Evolutionary conservation across 2,329 filamentous ascomycete genomes (phyloP).

Genomic region (Orbilia javanica): DNA sequence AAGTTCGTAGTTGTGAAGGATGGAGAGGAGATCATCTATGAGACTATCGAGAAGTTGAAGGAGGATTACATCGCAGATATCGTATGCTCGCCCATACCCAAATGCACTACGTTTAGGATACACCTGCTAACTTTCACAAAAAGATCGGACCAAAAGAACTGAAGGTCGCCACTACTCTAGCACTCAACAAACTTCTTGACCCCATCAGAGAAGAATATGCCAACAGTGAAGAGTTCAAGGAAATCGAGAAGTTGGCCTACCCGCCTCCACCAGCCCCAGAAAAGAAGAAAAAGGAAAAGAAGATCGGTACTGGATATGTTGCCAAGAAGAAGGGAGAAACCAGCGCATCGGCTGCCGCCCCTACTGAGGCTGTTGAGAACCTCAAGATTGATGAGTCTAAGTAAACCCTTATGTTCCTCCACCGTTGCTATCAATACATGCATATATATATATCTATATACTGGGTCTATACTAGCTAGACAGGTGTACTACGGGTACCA

Average conservation of each 20-base stretch:
- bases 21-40: slow-evolving; percentile 70
- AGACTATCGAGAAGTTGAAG: slow-evolving; percentile 78
- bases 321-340: slow-evolving; percentile 59
- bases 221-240: slow-evolving; percentile 81
- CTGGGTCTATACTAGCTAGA: neutral
- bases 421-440: too few relatives aligned
- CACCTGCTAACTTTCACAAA: slow-evolving; percentile 26
- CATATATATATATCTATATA: slow-evolving; percentile 11
- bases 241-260: slow-evolving; percentile 82
- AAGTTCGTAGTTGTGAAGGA: slow-evolving; percentile 60
- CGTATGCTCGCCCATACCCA: slow-evolving; percentile 67
- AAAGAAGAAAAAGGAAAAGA: slow-evolving; percentile 79
- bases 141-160: slow-evolving; percentile 85
- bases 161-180: slow-evolving; percentile 84
- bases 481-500: too few relatives aligned
- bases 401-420: neutral
- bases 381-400: slow-evolving; percentile 43
- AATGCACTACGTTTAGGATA: slow-evolving; percentile 1
- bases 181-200: slow-evolving; percentile 78
- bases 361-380: slow-evolving; percentile 25
- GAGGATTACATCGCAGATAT: slow-evolving; percentile 84
- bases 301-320: slow-evolving; percentile 66
- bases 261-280: slow-evolving; percentile 74
- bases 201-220: slow-evolving; percentile 83
- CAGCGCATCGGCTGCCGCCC: slow-evolving; percentile 29